A percentile compares a stretch with the other conserved stretches of the same genome.
These are phyloP conservation scores for Alisma plantagoaquatica DNA, from an alignment of 106 monocot genomes.

Conservation along the genomic window DNA sequence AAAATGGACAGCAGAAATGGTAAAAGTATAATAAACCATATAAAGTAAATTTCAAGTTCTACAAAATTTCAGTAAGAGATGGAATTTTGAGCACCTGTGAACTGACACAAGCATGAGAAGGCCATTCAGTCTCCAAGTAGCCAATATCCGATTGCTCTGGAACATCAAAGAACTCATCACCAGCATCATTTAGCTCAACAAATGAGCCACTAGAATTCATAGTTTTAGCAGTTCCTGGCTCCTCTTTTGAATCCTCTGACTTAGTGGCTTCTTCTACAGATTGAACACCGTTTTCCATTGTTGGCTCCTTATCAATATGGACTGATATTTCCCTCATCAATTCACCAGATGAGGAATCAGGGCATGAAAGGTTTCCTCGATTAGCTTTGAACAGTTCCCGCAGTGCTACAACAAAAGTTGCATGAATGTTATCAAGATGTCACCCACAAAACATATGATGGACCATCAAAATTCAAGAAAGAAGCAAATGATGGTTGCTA, in stretches of 20 bases:
- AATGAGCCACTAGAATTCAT: slow-evolving; percentile 40
- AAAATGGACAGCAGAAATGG: too few relatives aligned
- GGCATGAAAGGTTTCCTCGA: slow-evolving; percentile 28
- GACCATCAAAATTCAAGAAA: not conserved
- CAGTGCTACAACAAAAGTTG: slow-evolving; percentile 45
- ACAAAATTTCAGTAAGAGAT: not conserved
- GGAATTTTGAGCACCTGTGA: slow-evolving; percentile 24
- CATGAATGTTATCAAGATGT: not conserved
- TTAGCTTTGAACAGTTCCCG: slow-evolving; percentile 80
- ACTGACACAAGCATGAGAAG: slow-evolving; percentile 24
- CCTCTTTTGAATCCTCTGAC: slow-evolving; percentile 23
- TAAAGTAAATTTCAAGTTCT: too few relatives aligned
- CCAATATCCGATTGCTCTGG: slow-evolving; percentile 59
- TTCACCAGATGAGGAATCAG: slow-evolving; percentile 55
- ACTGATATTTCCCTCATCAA: slow-evolving; percentile 35
- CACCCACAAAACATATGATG: not conserved
- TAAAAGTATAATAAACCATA: too few relatives aligned
- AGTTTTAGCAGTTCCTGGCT: slow-evolving; percentile 19
- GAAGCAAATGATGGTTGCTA: not conserved
- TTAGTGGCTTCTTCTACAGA: slow-evolving; percentile 14
- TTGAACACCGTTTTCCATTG: slow-evolving; percentile 38
- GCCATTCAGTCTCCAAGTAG: slow-evolving; percentile 36
- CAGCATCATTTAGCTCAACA: slow-evolving; percentile 63
- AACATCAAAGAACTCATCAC: slow-evolving; percentile 92
- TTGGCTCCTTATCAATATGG: slow-evolving; percentile 23